A percentile compares a stretch with the other conserved stretches of the same genome.
phyloP scores from a whole-genome alignment of 768 basidiomycete genomes.

The Mycena alexandri region DNA sequence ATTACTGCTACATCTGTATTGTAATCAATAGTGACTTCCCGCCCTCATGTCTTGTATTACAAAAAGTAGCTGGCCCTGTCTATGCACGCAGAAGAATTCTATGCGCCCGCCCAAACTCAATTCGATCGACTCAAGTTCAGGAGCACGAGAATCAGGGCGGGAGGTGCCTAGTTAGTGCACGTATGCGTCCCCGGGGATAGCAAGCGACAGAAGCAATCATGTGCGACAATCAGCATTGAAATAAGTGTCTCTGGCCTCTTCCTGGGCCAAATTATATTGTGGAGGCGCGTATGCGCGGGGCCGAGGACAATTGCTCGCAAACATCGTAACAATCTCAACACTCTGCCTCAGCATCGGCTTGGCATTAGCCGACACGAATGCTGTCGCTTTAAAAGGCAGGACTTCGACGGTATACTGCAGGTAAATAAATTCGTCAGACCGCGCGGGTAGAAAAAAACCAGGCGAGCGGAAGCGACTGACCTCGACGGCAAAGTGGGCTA shows the following conservation, averaged over 20 bases:
- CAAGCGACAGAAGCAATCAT: constrained; percentile 5
- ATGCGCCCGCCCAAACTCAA: not conserved
- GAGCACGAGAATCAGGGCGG: not conserved
- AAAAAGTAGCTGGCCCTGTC: constrained; percentile 17
- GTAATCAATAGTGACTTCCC: constrained; percentile 18
- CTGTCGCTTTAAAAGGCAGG: constrained; percentile 39
- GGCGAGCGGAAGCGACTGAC: constrained; percentile 13
- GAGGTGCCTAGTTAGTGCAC: not conserved
- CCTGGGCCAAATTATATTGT: constrained; percentile 33
- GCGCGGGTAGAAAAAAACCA: not conserved
- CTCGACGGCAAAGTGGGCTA: constrained; percentile 38
- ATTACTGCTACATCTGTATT: constrained; percentile 8
- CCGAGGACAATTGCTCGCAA: constrained; percentile 21
- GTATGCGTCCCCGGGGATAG: not conserved
- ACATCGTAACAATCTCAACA: constrained; percentile 39
- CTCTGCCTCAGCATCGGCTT: constrained; percentile 28
- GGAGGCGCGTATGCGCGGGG: constrained; percentile 35
- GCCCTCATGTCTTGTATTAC: constrained; percentile 19
- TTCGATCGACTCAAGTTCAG: not conserved
- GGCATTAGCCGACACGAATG: constrained; percentile 25
- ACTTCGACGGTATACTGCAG: constrained; percentile 38
- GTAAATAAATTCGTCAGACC: not conserved
- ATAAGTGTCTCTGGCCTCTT: constrained; percentile 32
- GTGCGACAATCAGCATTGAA: constrained; percentile 36
- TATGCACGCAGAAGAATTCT: not conserved